Conservation (phyloP, 1,284 basidiomycete genomes). For the Trichosporon faecale region DNA sequence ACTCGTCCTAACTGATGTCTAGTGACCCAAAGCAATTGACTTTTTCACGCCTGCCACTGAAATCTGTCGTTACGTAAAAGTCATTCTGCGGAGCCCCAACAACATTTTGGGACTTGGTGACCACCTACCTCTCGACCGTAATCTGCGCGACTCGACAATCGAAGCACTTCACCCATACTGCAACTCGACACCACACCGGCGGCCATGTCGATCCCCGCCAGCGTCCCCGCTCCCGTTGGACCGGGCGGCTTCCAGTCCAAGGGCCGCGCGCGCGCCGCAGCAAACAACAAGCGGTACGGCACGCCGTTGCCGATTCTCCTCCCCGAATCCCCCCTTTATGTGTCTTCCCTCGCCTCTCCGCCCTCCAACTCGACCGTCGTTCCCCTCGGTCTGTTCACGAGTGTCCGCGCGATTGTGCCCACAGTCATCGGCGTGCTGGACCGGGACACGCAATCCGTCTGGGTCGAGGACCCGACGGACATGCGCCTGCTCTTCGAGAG, state of each 20-base stretch:
- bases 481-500: slow-evolving; percentile 74
- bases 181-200: slow-evolving; percentile 46
- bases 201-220: slow-evolving; percentile 14
- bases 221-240: slow-evolving; percentile 10
- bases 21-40: too few species aligned
- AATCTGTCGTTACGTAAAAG: background rate
- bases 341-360: slow-evolving; percentile 5
- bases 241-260: slow-evolving; percentile 21
- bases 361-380: slow-evolving; percentile 8
- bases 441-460: slow-evolving; percentile 69
- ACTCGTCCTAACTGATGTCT: too few species aligned
- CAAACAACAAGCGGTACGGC: slow-evolving; percentile 44
- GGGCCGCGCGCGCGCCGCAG: slow-evolving; percentile 18
- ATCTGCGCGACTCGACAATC: background rate
- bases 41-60: background rate
- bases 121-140: background rate
- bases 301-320: slow-evolving; percentile 48
- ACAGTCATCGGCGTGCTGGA: slow-evolving; percentile 63
- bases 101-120: background rate
- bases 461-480: slow-evolving; percentile 65
- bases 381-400: background rate
- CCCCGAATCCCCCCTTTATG: slow-evolving; percentile 36
- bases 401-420: slow-evolving; percentile 12
- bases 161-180: slow-evolving; percentile 56
- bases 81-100: background rate